Evolutionary conservation across 495 filamentous ascomycete species (phyloP), one percentile per base, ranked within the genome.

Genomic region (Copromyces sp.): DNA sequence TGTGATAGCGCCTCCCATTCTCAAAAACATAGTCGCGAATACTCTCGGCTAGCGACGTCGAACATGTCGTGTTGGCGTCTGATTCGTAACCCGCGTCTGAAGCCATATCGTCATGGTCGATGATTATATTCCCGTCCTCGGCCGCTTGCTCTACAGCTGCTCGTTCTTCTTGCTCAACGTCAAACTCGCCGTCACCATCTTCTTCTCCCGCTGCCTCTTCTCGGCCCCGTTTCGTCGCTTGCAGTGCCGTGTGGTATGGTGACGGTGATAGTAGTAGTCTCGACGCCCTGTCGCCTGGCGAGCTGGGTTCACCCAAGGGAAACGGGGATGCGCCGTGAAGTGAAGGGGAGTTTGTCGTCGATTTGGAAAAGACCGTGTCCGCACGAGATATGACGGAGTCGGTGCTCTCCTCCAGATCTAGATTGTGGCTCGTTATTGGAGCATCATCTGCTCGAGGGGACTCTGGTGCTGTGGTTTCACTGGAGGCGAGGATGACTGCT

Each of bases 1-100:
- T 84, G 75, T 92, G 90, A 76, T 93, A 93, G 59, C 90, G 83
- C 53, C 90, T 82, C 24, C 90, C 90, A 75, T 93, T 92, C 76
- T 93, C 89, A 72, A 83, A 86, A 38, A 82, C 78, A 74, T 87
- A 91, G 71, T 90, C 82, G 70, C 83, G 82, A 24, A 90, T 79
- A 24, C 81, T 85, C 14, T 85, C 86, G 6, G 83, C 79, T 29
- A 90, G 68, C 3, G 86, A 87, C 4, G 87, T 86, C 39, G 83
- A 84, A 12, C 80, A 83, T 14, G 78, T 76, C 2, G 75, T 78
- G 40, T 77, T 59, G 14, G 68, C 70, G 73, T 85, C 86, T 5
- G 81, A 82, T 61, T 81, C 84, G 75, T 87, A 87, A 29, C 86
- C 85, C 1, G 76, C 82, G 72, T 87, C 85, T 11, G 77, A 74